Percentiles rank a stretch among this genome's conserved stretches.
Conservation (phyloP, 805 yeast genomes). For the Pichia nanzhaoensis region DNA sequence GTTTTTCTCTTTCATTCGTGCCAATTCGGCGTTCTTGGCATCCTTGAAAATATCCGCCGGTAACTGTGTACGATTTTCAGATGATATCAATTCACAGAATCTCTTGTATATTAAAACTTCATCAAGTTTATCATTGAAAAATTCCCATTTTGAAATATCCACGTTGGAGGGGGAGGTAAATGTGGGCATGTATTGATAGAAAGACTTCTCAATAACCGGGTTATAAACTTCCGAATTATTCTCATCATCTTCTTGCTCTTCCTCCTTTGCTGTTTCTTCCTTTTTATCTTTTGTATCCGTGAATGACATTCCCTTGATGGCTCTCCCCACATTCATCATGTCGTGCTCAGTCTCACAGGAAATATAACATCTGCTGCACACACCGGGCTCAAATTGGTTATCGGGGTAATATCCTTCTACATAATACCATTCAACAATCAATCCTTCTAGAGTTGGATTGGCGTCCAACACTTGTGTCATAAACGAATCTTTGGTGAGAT, state of each 20-base stretch:
- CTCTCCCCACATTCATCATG: constrained; percentile 26
- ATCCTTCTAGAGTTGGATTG: constrained; percentile 2
- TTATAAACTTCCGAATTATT: constrained; percentile 15
- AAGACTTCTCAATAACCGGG: constrained; percentile 33
- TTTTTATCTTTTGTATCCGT: not conserved
- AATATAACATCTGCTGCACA: constrained; percentile 37
- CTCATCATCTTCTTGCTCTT: not conserved
- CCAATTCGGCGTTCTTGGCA: constrained; percentile 1
- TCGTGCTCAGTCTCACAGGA: constrained; percentile 26
- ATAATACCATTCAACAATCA: constrained; percentile 28
- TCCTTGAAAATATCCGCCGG: constrained; percentile 6
- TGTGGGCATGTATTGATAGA: constrained; percentile 28
- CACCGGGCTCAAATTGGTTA: constrained; percentile 34
- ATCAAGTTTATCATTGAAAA: constrained; percentile 1
- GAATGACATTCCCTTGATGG: constrained; percentile 25
- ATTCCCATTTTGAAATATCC: constrained; percentile 9
- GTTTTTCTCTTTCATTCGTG: constrained; percentile 4
- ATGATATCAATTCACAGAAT: not conserved
- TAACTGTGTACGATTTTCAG: not conserved
- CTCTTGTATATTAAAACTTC: constrained; percentile 1
- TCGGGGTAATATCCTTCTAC: constrained; percentile 35
- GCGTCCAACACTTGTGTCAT: not conserved
- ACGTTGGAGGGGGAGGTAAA: not conserved
- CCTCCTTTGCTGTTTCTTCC: not conserved
- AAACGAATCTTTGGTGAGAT: constrained; percentile 27